Base-by-base conservation (phyloP, 2,329 filamentous ascomycete genomes). In the Pseudogymnoascus sp. region DNA sequence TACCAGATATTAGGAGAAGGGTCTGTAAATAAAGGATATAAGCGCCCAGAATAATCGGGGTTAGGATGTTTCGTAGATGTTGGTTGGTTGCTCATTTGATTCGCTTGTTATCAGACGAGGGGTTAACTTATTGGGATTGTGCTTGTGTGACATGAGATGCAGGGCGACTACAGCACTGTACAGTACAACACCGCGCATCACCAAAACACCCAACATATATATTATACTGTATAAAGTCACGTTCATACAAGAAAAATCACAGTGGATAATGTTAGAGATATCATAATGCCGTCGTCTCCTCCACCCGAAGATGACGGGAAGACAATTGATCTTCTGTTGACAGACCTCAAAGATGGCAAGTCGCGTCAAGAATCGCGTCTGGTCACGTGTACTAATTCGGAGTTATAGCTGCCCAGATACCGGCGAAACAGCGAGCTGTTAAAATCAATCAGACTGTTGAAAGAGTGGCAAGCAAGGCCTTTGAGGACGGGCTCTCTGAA, bases 401-500 rank as follows among this genome's bases (percentile, higher is more conserved):
- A 26, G 6, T 33, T 24, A 64, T 62, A 88, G 85, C 83, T 22
- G 82, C 85, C 19, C 82, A 80, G 68, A 69, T 83, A 33, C 83
- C 89, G 0, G 80, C 87, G 64, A 92, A 90, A 72, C 83, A 88
- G 68, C 84, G 90, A 53, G 76, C 78, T 33, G 78, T 80, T 53
- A 84, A 81, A 70, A 82, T 91, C 66, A 86, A 88, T 67, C 79
- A 83, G 19, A 78, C 84, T 14, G 81, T 91, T 59, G 85, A 90
- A 72, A 82, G 77, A 26, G 79, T 92, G 63, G 79, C 82, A 56
- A 82, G 82, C 4, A 77, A 84, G 67, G 84, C 85, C 10, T 91
- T 89, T 74, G 85, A 89, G 65, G 78, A 82, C 63, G 91, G 91
- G 6, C 79, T 95, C 61, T 77, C 85, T 41, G 79, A 82, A 6